phyloP scores from a whole-genome alignment of 139 green algal genomes.

The Prasinococcaceae sp. region DNA sequence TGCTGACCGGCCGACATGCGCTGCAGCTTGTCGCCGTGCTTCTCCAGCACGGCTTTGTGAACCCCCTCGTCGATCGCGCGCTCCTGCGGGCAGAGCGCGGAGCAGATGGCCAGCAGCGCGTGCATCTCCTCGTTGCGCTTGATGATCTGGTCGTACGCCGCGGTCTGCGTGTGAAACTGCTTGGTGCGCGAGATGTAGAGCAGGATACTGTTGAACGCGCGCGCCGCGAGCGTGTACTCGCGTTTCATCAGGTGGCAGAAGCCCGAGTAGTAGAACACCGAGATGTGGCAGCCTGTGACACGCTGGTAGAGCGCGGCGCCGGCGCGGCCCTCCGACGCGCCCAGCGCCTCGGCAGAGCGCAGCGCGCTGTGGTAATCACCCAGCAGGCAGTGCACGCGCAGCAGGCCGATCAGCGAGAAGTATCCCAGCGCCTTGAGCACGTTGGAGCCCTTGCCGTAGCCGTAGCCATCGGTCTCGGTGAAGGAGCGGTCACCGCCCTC shows the following conservation, averaged over 20 bases:
- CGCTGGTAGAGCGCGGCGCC: constrained; percentile 52
- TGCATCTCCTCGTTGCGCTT: constrained; percentile 98
- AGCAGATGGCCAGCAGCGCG: constrained; percentile 66
- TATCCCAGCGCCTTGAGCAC: constrained; percentile 91
- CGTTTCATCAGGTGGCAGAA: constrained; percentile 84
- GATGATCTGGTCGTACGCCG: constrained; percentile 52
- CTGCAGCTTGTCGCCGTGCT: constrained; percentile 62
- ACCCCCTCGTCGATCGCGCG: constrained; percentile 44
- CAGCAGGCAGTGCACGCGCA: constrained; percentile 75
- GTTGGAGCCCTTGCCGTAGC: constrained; percentile 60
- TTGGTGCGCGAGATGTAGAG: constrained; percentile 58
- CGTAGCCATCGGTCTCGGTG: constrained; percentile 59
- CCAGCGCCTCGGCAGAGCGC: constrained; percentile 34
- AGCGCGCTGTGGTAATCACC: constrained; percentile 76
- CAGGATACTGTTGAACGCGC: constrained; percentile 77
- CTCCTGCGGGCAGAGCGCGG: constrained; percentile 56
- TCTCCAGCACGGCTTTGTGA: constrained; percentile 30
- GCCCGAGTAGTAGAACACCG: constrained; percentile 84
- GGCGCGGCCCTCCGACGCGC: constrained; percentile 45
- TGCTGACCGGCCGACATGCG: constrained; percentile 38
- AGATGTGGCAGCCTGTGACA: constrained; percentile 70
- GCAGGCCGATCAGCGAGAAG: constrained; percentile 77
- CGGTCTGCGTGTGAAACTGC: constrained; percentile 5
- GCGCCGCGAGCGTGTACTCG: constrained; percentile 9
- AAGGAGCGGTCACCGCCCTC: constrained; percentile 31